phyloP scores from a whole-genome alignment of 768 basidiomycete species.

The Xerocomus spinulosus region DNA sequence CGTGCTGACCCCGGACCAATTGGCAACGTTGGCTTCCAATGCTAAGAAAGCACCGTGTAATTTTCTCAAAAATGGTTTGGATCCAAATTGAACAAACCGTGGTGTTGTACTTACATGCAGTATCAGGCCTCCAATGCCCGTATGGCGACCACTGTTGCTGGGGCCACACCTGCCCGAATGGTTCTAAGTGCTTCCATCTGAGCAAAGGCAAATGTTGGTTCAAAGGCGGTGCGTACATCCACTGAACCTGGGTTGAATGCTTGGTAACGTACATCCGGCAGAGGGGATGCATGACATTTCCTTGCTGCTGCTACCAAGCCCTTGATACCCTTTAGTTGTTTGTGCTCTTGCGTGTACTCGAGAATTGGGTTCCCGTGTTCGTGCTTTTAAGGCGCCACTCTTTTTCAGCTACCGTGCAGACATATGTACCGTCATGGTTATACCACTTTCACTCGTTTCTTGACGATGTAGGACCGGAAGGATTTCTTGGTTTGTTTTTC shows the following conservation, averaged over 20 bases:
- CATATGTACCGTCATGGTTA: constrained; percentile 20
- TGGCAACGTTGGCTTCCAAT: constrained; percentile 63
- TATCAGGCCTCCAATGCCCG: constrained; percentile 65
- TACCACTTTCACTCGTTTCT: constrained; percentile 29
- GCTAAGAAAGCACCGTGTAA: constrained; percentile 87
- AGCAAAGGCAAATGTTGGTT: constrained; percentile 87
- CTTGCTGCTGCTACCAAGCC: constrained; percentile 12
- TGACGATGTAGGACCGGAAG: constrained; percentile 21
- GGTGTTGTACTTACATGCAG: constrained; percentile 6
- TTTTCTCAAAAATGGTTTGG: constrained; percentile 70
- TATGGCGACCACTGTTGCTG: constrained; percentile 74
- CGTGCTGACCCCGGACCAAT: constrained; percentile 63
- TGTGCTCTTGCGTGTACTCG: constrained; percentile 4
- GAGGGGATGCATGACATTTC: constrained; percentile 39
- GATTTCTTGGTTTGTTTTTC: constrained; percentile 14
- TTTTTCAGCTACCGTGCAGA: constrained; percentile 18
- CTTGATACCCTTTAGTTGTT: constrained; percentile 20
- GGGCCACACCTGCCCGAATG: constrained; percentile 80
- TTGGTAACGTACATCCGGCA: constrained; percentile 13
- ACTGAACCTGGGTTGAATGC: neutral
- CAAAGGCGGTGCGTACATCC: constrained; percentile 53
- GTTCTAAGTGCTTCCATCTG: constrained; percentile 62
- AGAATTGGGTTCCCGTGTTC: constrained; percentile 9
- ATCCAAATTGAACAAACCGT: neutral
- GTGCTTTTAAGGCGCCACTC: constrained; percentile 24